phyloP scores from a whole-genome alignment of 192 early-diverging fungal species.

The Backusella macrospora region DNA sequence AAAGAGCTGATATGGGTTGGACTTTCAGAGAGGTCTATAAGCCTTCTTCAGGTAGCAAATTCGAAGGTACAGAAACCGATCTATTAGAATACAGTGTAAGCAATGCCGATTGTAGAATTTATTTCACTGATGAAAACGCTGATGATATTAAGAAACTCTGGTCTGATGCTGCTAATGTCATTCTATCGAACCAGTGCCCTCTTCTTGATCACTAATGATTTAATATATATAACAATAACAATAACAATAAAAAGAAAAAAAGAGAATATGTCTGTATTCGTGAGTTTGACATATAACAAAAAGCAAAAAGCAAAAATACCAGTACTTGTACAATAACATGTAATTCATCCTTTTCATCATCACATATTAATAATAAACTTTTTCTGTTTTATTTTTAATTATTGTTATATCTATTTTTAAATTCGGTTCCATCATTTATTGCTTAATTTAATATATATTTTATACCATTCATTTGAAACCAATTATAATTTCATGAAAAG shows the following conservation, averaged over 20 bases:
- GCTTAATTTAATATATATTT: too few species aligned
- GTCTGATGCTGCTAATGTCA: slow-evolving; percentile 29
- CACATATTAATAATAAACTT: too few species aligned
- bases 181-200: slow-evolving; percentile 32
- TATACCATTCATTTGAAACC: too few species aligned
- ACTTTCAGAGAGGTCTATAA: slow-evolving; percentile 41
- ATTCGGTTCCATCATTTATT: too few species aligned
- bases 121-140: slow-evolving; percentile 36
- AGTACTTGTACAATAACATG: too few species aligned
- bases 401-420: too few species aligned
- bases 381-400: too few species aligned
- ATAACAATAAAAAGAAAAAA: background rate
- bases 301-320: too few species aligned
- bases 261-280: background rate
- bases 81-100: slow-evolving; percentile 38
- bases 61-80: slow-evolving; percentile 23
- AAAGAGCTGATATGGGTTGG: slow-evolving; percentile 43
- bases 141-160: slow-evolving; percentile 35
- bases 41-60: slow-evolving; percentile 2
- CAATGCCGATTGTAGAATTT: slow-evolving; percentile 39
- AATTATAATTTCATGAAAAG: too few species aligned
- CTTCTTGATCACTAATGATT: slow-evolving; percentile 13
- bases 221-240: background rate
- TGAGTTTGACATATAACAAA: background rate
- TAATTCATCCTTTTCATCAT: too few species aligned